Conservation (phyloP, 108 stramenopile genomes). For the Conticribra weissflogii region DNA sequence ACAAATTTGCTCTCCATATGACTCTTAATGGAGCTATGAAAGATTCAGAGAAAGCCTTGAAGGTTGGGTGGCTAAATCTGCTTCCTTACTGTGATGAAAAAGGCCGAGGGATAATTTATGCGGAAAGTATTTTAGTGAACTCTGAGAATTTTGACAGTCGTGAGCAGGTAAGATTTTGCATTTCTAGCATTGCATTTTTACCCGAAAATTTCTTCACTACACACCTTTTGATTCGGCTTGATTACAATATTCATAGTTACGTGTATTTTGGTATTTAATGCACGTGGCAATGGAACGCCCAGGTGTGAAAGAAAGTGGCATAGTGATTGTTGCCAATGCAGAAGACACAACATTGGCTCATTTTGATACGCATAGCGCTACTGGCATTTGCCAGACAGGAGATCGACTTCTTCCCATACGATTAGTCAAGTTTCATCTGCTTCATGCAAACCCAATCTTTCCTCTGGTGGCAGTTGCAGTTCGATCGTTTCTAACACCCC, state of each 20-base stretch:
- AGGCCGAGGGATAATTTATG: conserved; percentile 18
- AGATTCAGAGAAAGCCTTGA: conserved; percentile 2
- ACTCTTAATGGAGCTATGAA: conserved; percentile 35
- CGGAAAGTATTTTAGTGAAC: neutral
- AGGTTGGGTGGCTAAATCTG: conserved; percentile 2
- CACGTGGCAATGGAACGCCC: conserved; percentile 17
- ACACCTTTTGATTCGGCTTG: neutral
- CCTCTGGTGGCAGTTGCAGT: conserved; percentile 1
- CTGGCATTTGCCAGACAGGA: conserved; percentile 1
- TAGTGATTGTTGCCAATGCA: conserved; percentile 15
- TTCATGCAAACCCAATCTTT: conserved; percentile 12
- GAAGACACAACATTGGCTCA: neutral
- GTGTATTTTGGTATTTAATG: conserved; percentile 13
- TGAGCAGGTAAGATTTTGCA: neutral
- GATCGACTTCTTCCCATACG: conserved; percentile 12
- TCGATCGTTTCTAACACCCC: conserved; percentile 6
- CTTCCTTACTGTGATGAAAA: conserved; percentile 4
- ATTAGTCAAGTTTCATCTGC: neutral
- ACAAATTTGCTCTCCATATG: conserved; percentile 31
- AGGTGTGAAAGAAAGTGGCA: conserved; percentile 6
- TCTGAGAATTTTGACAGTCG: neutral
- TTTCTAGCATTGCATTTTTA: neutral
- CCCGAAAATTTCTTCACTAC: neutral
- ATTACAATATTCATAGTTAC: neutral
- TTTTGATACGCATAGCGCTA: conserved; percentile 5